Conservation (phyloP, 345 rosid genomes). For the Rhizophora apiculata region DNA sequence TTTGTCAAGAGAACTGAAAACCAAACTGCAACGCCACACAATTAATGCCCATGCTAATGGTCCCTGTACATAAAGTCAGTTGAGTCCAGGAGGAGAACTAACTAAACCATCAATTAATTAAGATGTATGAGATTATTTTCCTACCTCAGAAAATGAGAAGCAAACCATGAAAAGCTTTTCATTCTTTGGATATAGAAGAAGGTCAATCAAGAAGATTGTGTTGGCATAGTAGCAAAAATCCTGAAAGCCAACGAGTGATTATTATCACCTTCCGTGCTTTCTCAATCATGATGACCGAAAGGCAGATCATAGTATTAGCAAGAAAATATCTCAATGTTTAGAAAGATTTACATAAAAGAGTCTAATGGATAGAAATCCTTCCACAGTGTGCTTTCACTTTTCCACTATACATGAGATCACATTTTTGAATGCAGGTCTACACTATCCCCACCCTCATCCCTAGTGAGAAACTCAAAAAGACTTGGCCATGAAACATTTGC, state of each 20-base stretch:
- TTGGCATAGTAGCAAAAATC: constrained; percentile 98
- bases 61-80: constrained; percentile 52
- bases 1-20: constrained; percentile 91
- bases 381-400: no score
- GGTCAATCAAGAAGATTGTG: constrained; percentile 84
- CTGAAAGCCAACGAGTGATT: constrained; percentile 30
- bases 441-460: no score
- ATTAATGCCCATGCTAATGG: constrained; percentile 96
- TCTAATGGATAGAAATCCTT: no score
- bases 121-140: constrained; percentile 11
- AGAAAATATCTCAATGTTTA: no score
- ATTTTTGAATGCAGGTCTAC: no score
- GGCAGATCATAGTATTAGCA: no score
- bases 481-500: no score
- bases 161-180: constrained; percentile 96
- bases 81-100: constrained; percentile 6
- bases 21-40: constrained; percentile 97
- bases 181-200: constrained; percentile 71
- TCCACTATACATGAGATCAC: no score
- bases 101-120: constrained; percentile 27
- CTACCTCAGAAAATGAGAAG: constrained; percentile 96
- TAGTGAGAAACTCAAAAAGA: no score
- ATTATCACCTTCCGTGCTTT: no score
- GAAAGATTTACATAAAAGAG: no score
- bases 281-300: no score